These are phyloP conservation scores for Kurtzmaniella quercitrusa DNA, from an alignment of 1,139 yeast species.

Conservation along the genomic window DNA sequence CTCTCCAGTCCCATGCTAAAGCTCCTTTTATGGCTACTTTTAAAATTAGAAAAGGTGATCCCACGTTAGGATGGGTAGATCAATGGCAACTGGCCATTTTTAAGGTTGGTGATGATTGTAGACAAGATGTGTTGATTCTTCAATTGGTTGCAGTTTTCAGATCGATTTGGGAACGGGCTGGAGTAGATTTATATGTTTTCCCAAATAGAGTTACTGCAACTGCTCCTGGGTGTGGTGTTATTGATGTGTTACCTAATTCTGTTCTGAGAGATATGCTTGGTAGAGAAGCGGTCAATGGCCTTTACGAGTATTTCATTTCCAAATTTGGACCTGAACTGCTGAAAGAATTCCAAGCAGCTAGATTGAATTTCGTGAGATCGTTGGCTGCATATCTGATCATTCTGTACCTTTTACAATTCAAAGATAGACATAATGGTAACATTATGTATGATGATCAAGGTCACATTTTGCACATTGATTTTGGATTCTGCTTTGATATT, in stretches of 20 bases:
- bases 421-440: slow-evolving; percentile 98
- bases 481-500: slow-evolving; percentile 97
- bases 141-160: slow-evolving; percentile 90
- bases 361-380: slow-evolving; percentile 89
- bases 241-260: slow-evolving; percentile 93
- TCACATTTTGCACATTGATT: slow-evolving; percentile 91
- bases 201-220: slow-evolving; percentile 97
- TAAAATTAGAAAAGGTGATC: slow-evolving; percentile 61
- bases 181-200: slow-evolving; percentile 84
- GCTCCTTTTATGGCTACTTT: slow-evolving; percentile 98
- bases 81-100: slow-evolving; percentile 95
- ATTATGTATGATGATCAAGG: slow-evolving; percentile 98
- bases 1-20: slow-evolving; percentile 97
- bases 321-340: slow-evolving; percentile 94
- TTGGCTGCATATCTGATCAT: slow-evolving; percentile 95
- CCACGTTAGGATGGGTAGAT: slow-evolving; percentile 29
- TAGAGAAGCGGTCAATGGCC: slow-evolving; percentile 96
- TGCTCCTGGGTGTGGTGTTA: slow-evolving; percentile 98
- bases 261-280: slow-evolving; percentile 98
- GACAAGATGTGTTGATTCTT: slow-evolving; percentile 93
- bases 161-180: slow-evolving; percentile 83
- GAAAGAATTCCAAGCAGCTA: slow-evolving; percentile 83
- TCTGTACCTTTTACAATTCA: slow-evolving; percentile 87
- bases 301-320: slow-evolving; percentile 86
- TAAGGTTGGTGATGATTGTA: slow-evolving; percentile 98